A percentile compares a stretch with the other conserved stretches of the same genome.
Conservation (phyloP, 1,284 basidiomycete genomes). For the Cutaneotrichosporon curvatum region DNA sequence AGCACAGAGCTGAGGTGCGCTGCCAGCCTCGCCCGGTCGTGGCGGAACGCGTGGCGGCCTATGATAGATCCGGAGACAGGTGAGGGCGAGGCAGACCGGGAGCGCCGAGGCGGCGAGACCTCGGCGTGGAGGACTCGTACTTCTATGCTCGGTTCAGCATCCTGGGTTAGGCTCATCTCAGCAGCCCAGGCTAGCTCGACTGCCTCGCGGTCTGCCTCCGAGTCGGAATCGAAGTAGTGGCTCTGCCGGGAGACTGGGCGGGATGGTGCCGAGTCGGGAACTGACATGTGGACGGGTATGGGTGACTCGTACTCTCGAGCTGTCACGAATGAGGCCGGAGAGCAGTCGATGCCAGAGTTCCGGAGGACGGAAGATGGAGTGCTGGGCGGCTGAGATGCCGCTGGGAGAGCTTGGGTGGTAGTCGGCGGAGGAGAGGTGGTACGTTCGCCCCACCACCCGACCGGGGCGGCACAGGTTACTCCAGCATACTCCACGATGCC, state of each 20-base stretch:
- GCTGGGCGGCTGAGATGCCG: too few relatives aligned
- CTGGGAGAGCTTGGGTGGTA: too few relatives aligned
- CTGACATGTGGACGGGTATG: too few relatives aligned
- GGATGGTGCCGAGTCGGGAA: too few relatives aligned
- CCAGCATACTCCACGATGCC: too few relatives aligned
- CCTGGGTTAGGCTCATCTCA: constrained; percentile 29
- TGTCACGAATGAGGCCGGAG: too few relatives aligned
- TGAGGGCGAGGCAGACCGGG: constrained; percentile 4
- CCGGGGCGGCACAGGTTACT: too few relatives aligned
- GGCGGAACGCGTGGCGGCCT: constrained; percentile 58
- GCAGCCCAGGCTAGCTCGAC: constrained; percentile 47
- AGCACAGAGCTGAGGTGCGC: constrained; percentile 55
- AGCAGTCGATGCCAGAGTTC: too few relatives aligned
- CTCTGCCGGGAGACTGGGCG: constrained; percentile 1
- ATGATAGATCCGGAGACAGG: constrained; percentile 52
- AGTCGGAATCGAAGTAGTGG: constrained; percentile 5
- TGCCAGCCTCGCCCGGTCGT: constrained; percentile 57
- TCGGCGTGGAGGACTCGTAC: not conserved
- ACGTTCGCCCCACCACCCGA: too few relatives aligned
- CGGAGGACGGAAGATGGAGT: too few relatives aligned
- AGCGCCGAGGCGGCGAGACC: not conserved
- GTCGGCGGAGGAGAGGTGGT: too few relatives aligned
- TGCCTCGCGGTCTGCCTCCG: constrained; percentile 33
- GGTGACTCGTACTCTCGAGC: too few relatives aligned
- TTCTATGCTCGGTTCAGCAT: not conserved